Evolutionary conservation across 768 basidiomycete species (phyloP).

Genomic region (Boletales sp.): DNA sequence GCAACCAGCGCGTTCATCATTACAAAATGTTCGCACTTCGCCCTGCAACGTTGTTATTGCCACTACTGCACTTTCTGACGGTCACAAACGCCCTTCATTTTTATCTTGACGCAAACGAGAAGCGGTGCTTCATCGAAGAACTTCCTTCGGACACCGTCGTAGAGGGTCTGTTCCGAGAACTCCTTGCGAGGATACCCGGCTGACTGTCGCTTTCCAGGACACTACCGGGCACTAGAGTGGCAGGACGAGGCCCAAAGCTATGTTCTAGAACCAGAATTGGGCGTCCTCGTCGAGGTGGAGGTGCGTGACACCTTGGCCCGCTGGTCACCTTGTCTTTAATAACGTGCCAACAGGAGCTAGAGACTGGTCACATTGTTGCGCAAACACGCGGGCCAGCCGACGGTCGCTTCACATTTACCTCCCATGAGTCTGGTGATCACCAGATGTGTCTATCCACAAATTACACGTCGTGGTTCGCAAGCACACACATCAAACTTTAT

Average conservation of each 20-base stretch:
- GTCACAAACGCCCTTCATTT: constrained; percentile 83
- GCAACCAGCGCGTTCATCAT: background rate
- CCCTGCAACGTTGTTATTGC: constrained; percentile 26
- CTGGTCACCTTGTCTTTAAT: background rate
- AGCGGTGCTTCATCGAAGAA: constrained; percentile 95
- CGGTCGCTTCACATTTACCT: constrained; percentile 95
- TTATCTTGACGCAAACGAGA: constrained; percentile 92
- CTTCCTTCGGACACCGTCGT: constrained; percentile 93
- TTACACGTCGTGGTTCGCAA: constrained; percentile 84
- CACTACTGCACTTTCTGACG: constrained; percentile 40
- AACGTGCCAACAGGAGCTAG: constrained; percentile 64
- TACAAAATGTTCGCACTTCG: constrained; percentile 25
- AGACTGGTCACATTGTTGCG: constrained; percentile 75
- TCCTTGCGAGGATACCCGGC: background rate
- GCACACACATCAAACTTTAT: constrained; percentile 88
- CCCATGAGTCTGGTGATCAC: constrained; percentile 95
- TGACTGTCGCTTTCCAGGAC: constrained; percentile 50
- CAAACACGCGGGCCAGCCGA: constrained; percentile 88
- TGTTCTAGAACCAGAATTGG: constrained; percentile 67
- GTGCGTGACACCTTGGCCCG: constrained; percentile 42
- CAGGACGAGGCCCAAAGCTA: constrained; percentile 68
- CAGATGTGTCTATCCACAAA: constrained; percentile 94
- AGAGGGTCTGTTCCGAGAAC: constrained; percentile 54
- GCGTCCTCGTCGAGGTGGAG: constrained; percentile 88
- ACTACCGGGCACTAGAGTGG: constrained; percentile 94